Evolutionary conservation across 2,329 filamentous ascomycete species (phyloP).

Genomic region (Hypoxylon sp.): DNA sequence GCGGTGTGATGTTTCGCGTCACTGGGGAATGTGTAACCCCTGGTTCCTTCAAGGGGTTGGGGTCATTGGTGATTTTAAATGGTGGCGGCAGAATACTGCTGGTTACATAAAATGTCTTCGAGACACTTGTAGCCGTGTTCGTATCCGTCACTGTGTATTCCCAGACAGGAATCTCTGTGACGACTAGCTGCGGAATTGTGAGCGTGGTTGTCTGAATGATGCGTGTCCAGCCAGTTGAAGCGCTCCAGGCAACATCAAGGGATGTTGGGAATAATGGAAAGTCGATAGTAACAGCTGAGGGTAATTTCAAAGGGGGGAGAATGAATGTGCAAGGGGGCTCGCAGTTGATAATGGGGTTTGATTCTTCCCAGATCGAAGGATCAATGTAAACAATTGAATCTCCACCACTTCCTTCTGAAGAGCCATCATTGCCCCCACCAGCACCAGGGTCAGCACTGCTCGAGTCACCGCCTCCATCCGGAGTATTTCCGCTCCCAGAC

Average conservation of each 20-base stretch:
- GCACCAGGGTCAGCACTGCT: slow-evolving; percentile 6
- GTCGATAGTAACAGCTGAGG: slow-evolving; percentile 22
- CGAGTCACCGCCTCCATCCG: slow-evolving; percentile 7
- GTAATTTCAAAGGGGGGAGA: slow-evolving; percentile 28
- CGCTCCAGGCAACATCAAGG: slow-evolving; percentile 15
- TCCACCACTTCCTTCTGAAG: slow-evolving; percentile 20
- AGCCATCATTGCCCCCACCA: slow-evolving; percentile 13
- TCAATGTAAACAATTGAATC: slow-evolving; percentile 22
- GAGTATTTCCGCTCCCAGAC: slow-evolving; percentile 16
- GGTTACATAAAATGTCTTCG: slow-evolving; percentile 5
- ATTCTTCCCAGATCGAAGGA: slow-evolving; percentile 24
- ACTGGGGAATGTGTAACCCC: slow-evolving; percentile 17
- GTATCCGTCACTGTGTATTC: slow-evolving; percentile 8
- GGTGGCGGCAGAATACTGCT: slow-evolving; percentile 19
- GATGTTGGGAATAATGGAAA: slow-evolving; percentile 23
- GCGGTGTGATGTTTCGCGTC: slow-evolving; percentile 17
- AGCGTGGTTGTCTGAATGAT: slow-evolving; percentile 17
- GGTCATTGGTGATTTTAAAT: slow-evolving; percentile 14
- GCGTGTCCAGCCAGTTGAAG: slow-evolving; percentile 13
- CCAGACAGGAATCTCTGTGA: slow-evolving; percentile 14
- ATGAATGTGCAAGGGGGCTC: slow-evolving; percentile 34
- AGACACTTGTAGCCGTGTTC: neutral
- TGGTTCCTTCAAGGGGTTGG: slow-evolving; percentile 6
- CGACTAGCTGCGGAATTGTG: slow-evolving; percentile 12
- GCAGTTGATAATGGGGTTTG: slow-evolving; percentile 26